Conservation (phyloP, 106 monocot species). For the Platanthera zijinensis region DNA sequence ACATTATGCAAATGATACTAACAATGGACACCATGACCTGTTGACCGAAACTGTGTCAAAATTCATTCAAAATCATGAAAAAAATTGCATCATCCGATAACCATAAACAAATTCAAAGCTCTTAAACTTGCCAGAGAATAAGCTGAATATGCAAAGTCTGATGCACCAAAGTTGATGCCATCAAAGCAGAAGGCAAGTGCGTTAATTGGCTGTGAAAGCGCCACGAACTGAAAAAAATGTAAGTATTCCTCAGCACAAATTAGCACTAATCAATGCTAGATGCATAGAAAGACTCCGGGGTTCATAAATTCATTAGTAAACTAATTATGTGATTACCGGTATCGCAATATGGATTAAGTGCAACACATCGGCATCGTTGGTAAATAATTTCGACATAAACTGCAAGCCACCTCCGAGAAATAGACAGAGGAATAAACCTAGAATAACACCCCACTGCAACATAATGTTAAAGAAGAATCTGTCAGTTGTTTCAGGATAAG, state of each 20-base stretch:
- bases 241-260: not conserved
- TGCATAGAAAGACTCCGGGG: not conserved
- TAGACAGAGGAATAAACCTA: constrained; percentile 37
- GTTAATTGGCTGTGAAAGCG: constrained; percentile 78
- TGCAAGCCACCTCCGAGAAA: constrained; percentile 59
- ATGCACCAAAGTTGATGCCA: constrained; percentile 93
- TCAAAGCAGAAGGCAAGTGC: constrained; percentile 90
- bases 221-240: constrained; percentile 61
- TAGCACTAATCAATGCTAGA: not conserved
- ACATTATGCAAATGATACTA: constrained; percentile 51
- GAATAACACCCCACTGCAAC: constrained; percentile 38
- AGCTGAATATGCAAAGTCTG: constrained; percentile 89
- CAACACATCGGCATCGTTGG: constrained; percentile 59
- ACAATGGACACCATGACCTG: constrained; percentile 73
- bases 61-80: not conserved
- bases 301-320: not conserved
- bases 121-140: constrained; percentile 72
- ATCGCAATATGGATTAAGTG: constrained; percentile 60
- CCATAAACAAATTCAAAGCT: not conserved
- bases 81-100: not conserved
- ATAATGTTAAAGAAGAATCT: not conserved
- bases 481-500: not conserved
- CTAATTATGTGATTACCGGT: constrained; percentile 41
- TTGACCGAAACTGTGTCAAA: not conserved
- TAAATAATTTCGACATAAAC: constrained; percentile 60